Base-by-base conservation (phyloP, 306 rosid species). In the Sesbania bispinosa region DNA sequence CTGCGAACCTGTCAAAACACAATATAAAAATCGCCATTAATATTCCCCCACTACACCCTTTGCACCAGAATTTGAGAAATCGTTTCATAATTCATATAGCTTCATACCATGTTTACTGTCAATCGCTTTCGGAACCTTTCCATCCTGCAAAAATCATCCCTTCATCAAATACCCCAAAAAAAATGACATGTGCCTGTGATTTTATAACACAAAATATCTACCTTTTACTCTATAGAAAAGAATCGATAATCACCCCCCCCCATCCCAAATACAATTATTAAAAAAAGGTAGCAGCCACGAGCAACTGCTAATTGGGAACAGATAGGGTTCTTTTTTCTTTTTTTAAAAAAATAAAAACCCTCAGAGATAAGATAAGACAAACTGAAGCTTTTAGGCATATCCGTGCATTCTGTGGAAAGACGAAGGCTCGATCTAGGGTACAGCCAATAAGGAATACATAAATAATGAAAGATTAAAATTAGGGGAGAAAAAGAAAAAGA, bases 1-100 rank as follows among this genome's bases (percentile, higher is more conserved):
- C 97, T 83, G 90, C 82, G 81, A 83, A 81, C 85, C 98, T 94
- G 90, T 81, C 92, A 89, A 90, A 81, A 80, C 76, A 80, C 50
- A 82, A 76, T 79, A 80, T 76, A 77, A 77, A 80, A 79, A 69
- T 79, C 83, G 76, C 79, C 80, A 82, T 59, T 77, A 62, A 82
- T 75, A 87, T 79, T 81, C 87, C 84, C 85, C 77, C 81, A 76
- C 81, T 80, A 75, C 19, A 36, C 74, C 75, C 65, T 39, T 55
- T 55, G 65, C 62, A 55, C 66, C 80, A 67, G 59, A 65, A 57
- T 53, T 67, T 79, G 71, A 54, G 77, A 81, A 81, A 73, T 78
- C n/a, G n/a, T n/a, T n/a, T n/a, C 41, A 80, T 74, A 71, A 57
- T n/a, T n/a, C n/a, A n/a, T n/a, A n/a, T 70, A 67, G 45, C 75